Evolutionary conservation across 2,329 filamentous ascomycete species (phyloP).

Genomic region (Delphinella strobiligena): DNA sequence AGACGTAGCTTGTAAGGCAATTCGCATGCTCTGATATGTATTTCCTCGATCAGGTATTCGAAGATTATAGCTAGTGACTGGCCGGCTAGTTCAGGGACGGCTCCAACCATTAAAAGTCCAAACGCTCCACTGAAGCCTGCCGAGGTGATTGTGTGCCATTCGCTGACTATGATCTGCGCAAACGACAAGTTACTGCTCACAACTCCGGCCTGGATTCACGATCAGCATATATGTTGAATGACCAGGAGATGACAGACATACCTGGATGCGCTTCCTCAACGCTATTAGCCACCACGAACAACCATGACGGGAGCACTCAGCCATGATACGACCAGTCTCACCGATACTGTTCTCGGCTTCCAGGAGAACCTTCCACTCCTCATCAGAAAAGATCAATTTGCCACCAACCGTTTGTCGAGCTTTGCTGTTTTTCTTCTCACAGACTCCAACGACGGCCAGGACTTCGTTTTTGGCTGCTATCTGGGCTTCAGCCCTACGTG

Average conservation of each 20-base stretch:
- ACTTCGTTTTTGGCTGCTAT: slow-evolving; percentile 37
- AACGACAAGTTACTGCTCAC: slow-evolving; percentile 2
- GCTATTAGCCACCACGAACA: slow-evolving; percentile 9
- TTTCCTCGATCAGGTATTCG: slow-evolving; percentile 3
- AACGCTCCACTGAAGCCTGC: neutral
- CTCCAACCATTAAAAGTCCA: slow-evolving; percentile 1
- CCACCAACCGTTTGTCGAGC: neutral
- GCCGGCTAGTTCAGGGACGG: slow-evolving; percentile 1
- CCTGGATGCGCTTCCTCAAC: slow-evolving; percentile 8
- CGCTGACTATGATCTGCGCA: neutral
- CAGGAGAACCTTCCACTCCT: slow-evolving; percentile 6
- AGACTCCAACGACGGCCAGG: slow-evolving; percentile 34
- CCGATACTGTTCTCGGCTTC: slow-evolving; percentile 10
- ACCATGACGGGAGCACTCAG: slow-evolving; percentile 2
- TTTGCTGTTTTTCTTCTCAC: slow-evolving; percentile 24
- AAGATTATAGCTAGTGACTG: slow-evolving; percentile 2
- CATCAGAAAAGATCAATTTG: slow-evolving; percentile 2
- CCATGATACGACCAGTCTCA: slow-evolving; percentile 5
- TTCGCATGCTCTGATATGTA: neutral
- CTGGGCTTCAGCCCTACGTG: slow-evolving; percentile 26
- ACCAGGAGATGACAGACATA: neutral
- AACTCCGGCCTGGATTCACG: slow-evolving; percentile 2
- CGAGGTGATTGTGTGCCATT: slow-evolving; percentile 1
- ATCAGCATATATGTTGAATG: neutral
- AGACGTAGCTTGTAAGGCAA: neutral